Evolutionary conservation across 2,329 filamentous ascomycete species (phyloP).

Genomic region (Hirsutella minnesotensis): DNA sequence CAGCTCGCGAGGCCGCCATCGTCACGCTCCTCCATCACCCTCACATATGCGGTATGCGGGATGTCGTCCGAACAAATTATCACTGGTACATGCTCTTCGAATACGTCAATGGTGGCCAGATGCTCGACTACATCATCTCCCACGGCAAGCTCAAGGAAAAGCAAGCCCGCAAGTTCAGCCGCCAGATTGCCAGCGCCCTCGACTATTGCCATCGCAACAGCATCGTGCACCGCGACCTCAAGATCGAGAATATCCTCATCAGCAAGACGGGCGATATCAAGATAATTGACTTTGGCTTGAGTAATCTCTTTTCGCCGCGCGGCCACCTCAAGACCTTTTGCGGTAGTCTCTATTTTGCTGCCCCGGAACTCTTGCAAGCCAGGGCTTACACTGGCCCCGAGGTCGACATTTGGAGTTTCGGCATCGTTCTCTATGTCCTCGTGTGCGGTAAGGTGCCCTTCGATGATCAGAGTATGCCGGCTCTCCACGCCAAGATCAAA

Average conservation of each 20-base stretch:
- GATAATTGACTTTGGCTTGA: constrained; percentile 96
- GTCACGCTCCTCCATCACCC: constrained; percentile 89
- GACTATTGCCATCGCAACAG: constrained; percentile 98
- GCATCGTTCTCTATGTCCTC: constrained; percentile 91
- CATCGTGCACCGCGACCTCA: constrained; percentile 92
- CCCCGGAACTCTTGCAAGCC: constrained; percentile 86
- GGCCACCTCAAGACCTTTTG: constrained; percentile 91
- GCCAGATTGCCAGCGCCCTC: constrained; percentile 90
- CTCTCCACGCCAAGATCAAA: constrained; percentile 97
- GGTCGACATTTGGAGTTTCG: constrained; percentile 97
- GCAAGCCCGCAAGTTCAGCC: constrained; percentile 92
- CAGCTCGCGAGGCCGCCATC: constrained; percentile 89
- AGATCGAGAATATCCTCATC: constrained; percentile 98
- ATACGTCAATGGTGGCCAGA: constrained; percentile 96
- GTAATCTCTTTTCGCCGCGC: constrained; percentile 84
- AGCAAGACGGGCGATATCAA: constrained; percentile 99
- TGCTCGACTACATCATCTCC: constrained; percentile 99
- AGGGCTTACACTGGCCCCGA: constrained; percentile 92
- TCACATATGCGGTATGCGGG: constrained; percentile 89
- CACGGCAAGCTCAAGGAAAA: constrained; percentile 97
- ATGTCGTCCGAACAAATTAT: constrained; percentile 90
- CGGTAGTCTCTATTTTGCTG: constrained; percentile 94
- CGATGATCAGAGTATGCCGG: constrained; percentile 98
- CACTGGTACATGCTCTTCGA: constrained; percentile 99
- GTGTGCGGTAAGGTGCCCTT: constrained; percentile 98